Evolutionary conservation across 2,329 filamentous ascomycete species (phyloP), one percentile per base, ranked within the genome.

Genomic region (Colletotrichum lupini): DNA sequence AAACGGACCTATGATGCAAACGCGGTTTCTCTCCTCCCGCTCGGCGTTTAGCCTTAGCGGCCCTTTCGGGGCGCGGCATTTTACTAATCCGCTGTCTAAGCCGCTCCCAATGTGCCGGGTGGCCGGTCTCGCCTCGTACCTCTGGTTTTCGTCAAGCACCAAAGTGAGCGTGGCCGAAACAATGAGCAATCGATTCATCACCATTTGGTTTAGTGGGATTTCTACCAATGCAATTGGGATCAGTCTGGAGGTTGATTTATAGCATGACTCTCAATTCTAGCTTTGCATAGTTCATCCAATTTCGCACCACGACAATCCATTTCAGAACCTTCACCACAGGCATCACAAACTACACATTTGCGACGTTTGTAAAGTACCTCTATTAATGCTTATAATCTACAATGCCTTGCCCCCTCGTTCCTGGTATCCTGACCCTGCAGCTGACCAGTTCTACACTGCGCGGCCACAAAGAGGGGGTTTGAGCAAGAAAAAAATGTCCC

Each of bases 1-100:
- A 22, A 24, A 26, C 64, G 35, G 42, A 67, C 61, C 70, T 73
- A 75, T 75, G 74, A 75, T 75, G 74, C 73, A 75, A 65, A 75
- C 61, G 57, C 59, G 16, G 42, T 35, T 53, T 28, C 37, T 35
- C 12, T 8, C 16, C 9, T 37, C 37, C 53, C 56, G 53, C 60
- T 73, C 72, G 72, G 72, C 72, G 67, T 74, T 74, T 67, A 55
- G 55, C 26, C 26, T 37, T 6, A 53, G 63, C 30, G 42, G 28
- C 19, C 28, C 32, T 35, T 67, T 70, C 70, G 70, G 70, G 42
- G 56, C 57, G 37, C 65, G 70, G 67, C 66, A 73, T 60, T 72
- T 72, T 63, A 67, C 72, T 74, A 72, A 72, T 74, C 72, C 37
- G 37, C 37, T 16, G 14, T 67, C 30, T 32, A 32, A 32, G 71